Percentiles rank a stretch among this genome's conserved stretches.
phyloP scores from a whole-genome alignment of 805 yeast species.

The Candida parachauliodes region DNA sequence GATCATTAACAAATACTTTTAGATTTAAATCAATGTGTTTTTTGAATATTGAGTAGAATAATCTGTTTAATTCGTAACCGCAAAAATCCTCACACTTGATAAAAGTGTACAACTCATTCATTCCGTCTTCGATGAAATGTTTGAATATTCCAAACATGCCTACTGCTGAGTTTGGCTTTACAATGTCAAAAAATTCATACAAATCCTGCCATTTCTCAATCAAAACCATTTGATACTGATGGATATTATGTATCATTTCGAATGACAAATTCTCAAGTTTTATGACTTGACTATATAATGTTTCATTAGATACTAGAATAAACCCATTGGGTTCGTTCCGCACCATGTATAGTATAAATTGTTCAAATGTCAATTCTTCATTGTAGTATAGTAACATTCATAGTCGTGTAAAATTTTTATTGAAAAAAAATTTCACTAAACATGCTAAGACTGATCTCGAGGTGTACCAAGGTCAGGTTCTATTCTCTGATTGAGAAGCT shows the following conservation, averaged over 20 bases:
- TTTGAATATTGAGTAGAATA: conserved; percentile 5
- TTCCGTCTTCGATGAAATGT: conserved; percentile 7
- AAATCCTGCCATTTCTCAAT: conserved; percentile 10
- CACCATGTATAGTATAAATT: conserved; percentile 6
- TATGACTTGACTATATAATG: conserved; percentile 2
- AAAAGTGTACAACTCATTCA: not conserved
- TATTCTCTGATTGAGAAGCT: not conserved
- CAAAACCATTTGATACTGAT: conserved; percentile 7
- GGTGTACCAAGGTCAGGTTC: not conserved
- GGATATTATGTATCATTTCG: conserved; percentile 1
- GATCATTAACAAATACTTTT: conserved; percentile 6
- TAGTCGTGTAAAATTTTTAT: not conserved
- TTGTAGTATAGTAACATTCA: conserved; percentile 11
- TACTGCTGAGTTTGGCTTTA: not conserved
- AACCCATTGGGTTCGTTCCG: conserved; percentile 2
- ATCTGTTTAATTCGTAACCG: conserved; percentile 5
- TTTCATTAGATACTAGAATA: conserved; percentile 10
- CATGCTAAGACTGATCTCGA: conserved; percentile 2
- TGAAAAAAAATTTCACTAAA: conserved; percentile 4
- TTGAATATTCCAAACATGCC: conserved; percentile 9
- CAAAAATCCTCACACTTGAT: not conserved
- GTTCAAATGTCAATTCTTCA: conserved; percentile 9
- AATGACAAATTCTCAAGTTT: not conserved
- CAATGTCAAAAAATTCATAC: conserved; percentile 1
- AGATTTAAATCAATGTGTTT: not conserved